A percentile compares a stretch with the other conserved stretches of the same genome.
These are phyloP conservation scores for Populus euphratica DNA, from an alignment of 345 rosid species.

Conservation along the genomic window DNA sequence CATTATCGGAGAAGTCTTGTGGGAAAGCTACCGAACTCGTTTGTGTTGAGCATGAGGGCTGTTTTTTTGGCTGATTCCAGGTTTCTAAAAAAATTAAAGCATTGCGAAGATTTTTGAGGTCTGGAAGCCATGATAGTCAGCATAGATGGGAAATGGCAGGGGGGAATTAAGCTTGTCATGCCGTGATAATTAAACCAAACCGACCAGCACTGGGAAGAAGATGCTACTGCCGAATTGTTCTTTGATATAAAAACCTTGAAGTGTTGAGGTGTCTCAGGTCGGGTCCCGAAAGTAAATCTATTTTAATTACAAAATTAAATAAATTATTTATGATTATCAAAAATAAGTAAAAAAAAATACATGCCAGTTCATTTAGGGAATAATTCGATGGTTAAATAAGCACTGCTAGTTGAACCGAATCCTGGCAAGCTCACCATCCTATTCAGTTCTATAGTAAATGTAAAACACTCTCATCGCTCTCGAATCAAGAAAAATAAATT, in stretches of 20 bases:
- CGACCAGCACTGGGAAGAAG: neutral
- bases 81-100: too few species aligned
- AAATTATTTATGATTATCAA: too few species aligned
- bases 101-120: too few species aligned
- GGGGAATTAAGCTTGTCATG: too few species aligned
- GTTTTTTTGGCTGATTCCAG: too few species aligned
- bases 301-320: too few species aligned
- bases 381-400: neutral
- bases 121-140: too few species aligned
- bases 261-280: neutral
- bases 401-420: neutral
- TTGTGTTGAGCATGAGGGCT: too few species aligned
- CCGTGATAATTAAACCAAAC: too few species aligned
- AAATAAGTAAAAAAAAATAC: too few species aligned
- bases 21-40: neutral
- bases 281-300: neutral
- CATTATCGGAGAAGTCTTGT: neutral
- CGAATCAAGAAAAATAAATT: neutral
- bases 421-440: neutral
- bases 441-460: neutral
- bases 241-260: neutral
- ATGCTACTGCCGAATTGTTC: neutral
- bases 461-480: neutral
- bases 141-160: too few species aligned
- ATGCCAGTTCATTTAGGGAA: too few species aligned